These are phyloP conservation scores for Neofusicoccum ribis DNA, from an alignment of 2,329 filamentous ascomycete genomes.

Conservation along the genomic window DNA sequence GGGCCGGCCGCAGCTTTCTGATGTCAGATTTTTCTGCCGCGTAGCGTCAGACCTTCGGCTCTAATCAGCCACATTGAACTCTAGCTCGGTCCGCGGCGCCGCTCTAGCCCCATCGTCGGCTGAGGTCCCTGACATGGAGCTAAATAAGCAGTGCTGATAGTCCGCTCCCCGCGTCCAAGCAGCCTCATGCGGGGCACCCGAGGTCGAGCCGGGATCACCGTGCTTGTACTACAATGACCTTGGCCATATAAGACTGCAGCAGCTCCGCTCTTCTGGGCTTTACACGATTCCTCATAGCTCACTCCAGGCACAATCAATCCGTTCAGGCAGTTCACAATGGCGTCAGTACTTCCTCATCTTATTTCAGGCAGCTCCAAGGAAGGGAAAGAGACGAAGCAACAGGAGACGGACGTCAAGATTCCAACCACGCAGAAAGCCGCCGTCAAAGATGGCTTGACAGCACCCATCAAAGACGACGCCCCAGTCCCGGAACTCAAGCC, in stretches of 20 bases:
- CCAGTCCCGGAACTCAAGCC: conserved; percentile 28
- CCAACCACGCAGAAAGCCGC: conserved; percentile 39
- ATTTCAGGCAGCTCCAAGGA: not conserved
- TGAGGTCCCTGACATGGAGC: not conserved
- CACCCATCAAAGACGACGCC: conserved; percentile 31
- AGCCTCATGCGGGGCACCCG: conserved; percentile 4
- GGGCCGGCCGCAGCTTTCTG: not conserved
- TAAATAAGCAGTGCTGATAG: not conserved
- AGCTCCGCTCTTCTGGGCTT: not conserved
- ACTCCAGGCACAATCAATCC: not conserved
- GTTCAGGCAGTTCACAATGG: not conserved
- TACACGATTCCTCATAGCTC: not conserved
- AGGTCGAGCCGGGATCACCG: not conserved
- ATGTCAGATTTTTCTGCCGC: not conserved
- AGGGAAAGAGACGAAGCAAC: not conserved
- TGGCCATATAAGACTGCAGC: not conserved
- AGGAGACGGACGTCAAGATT: conserved; percentile 26
- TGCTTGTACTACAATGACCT: not conserved
- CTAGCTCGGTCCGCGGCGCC: not conserved
- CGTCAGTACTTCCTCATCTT: not conserved
- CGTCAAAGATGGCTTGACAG: conserved; percentile 34
- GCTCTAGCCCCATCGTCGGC: not conserved
- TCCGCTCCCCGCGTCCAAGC: not conserved
- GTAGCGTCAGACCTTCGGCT: not conserved
- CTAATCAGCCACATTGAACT: not conserved